Conservation (phyloP, 2,329 filamentous ascomycete species). For the Penicillium sp. region DNA sequence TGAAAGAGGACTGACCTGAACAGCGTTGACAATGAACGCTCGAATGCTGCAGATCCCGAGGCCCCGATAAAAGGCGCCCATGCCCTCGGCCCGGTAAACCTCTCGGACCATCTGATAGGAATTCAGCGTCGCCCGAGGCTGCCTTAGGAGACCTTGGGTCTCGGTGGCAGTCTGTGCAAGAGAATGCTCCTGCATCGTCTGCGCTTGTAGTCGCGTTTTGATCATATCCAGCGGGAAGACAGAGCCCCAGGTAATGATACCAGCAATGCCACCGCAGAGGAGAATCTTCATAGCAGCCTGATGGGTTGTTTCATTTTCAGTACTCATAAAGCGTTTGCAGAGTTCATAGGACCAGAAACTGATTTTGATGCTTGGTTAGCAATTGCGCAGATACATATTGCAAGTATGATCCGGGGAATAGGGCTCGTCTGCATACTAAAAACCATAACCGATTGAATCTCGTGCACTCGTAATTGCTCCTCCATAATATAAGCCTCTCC, state of each 20-base stretch:
- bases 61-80: conserved; percentile 70
- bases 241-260: conserved; percentile 84
- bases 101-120: conserved; percentile 67
- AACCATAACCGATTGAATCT: conserved; percentile 92
- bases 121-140: conserved; percentile 43
- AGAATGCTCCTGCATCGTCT: conserved; percentile 46
- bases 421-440: conserved; percentile 64
- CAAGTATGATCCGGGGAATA: conserved; percentile 15
- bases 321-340: conserved; percentile 62
- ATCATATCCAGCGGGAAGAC: conserved; percentile 91
- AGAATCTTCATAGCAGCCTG: conserved; percentile 66
- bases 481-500: conserved; percentile 77
- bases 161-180: conserved; percentile 25
- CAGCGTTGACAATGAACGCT: conserved; percentile 90
- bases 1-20: conserved; percentile 56
- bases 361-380: conserved; percentile 1
- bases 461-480: conserved; percentile 79
- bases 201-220: conserved; percentile 88
- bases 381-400: not conserved
- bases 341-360: conserved; percentile 90
- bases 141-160: conserved; percentile 30
- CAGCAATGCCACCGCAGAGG: conserved; percentile 83
- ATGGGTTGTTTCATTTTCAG: conserved; percentile 51
- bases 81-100: conserved; percentile 67
- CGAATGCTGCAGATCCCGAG: conserved; percentile 79